Evolutionary conservation across 371 early-diverging fungal genomes (phyloP), one percentile per base, ranked within the genome.

Genomic region (Entomophthora muscae): DNA sequence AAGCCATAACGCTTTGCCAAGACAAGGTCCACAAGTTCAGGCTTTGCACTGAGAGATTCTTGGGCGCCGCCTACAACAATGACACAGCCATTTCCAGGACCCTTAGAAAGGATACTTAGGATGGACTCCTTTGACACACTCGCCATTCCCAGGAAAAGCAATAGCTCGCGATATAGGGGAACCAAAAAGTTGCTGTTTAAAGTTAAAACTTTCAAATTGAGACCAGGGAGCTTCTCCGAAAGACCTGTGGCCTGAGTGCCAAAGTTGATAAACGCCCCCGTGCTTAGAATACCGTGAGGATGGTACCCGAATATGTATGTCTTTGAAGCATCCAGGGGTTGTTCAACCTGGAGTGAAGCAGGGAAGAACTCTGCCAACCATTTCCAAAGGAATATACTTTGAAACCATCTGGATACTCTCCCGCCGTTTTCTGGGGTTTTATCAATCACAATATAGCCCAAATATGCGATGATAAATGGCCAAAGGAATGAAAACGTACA

Each of bases 351-450:
- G 1, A 58, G 24, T 3, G 71, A 73, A 53, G 82, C 78, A 2
- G 91, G 91, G 65, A 89, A 94, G 66, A 85, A 94, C 27, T 81
- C 83, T 1, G 81, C 80, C 69, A 88, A 79, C 70, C 84, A 83
- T 33, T 65, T 76, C 92, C 92, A 92, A 22, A 81, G n/a, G 5
- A 62, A 17, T 32, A 77, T 64, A 5, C 66, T 64, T 17, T 89
- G 77, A 29, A 82, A 68, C 76, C 78, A 78, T 56, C 80, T 69
- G 27, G 76, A 60, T n/a, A 78, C 74, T 31, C 91, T 72, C 23
- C 87, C 90, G 26, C 90, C 90, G 5, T 68, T 72, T 66, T 83
- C 83, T 0, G 84, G 81, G 2, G 82, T 79, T 32, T 72, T 67
- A 66, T 84, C 84, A 65, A 75, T 72, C 17, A 71, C 70, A 7